A percentile compares a stretch with the other conserved stretches of the same genome.
phyloP scores from a whole-genome alignment of 495 filamentous ascomycete genomes.

The Trichoderma asperelloides region DNA sequence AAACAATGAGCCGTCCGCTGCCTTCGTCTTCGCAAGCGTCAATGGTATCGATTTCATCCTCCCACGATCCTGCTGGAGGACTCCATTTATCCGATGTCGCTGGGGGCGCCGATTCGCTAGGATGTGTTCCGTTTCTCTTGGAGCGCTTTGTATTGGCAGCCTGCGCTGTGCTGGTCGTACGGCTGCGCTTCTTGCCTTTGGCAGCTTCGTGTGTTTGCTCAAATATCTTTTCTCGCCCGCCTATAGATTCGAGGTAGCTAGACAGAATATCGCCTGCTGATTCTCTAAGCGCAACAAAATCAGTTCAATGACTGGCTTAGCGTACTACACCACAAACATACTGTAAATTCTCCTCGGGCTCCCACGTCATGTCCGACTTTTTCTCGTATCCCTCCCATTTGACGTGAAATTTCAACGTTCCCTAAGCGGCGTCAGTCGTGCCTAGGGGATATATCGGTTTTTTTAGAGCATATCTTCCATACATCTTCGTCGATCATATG shows the following conservation, averaged over 20 bases:
- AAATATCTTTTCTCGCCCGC: constrained; percentile 46
- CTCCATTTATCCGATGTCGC: constrained; percentile 33
- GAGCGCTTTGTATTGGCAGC: constrained; percentile 26
- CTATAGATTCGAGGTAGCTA: constrained; percentile 35
- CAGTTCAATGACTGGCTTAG: background rate
- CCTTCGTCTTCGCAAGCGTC: constrained; percentile 49
- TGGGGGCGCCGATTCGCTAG: constrained; percentile 28
- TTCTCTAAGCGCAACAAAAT: constrained; percentile 21
- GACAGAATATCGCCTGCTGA: constrained; percentile 36
- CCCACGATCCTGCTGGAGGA: constrained; percentile 49
- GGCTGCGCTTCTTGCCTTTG: constrained; percentile 39
- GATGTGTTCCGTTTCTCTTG: constrained; percentile 28
- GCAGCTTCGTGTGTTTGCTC: constrained; percentile 27
- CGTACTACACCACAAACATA: constrained; percentile 17
- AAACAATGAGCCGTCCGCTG: constrained; percentile 37
- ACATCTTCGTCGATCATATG: constrained; percentile 45
- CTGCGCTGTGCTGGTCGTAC: constrained; percentile 24
- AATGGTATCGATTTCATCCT: constrained; percentile 44
- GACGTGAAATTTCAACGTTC: constrained; percentile 39
- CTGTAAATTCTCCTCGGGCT: constrained; percentile 50
- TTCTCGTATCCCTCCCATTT: constrained; percentile 58
- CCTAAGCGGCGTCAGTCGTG: constrained; percentile 18
- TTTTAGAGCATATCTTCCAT: constrained; percentile 11
- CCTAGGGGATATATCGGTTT: background rate
- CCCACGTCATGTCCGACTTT: constrained; percentile 50